These are phyloP conservation scores for Macrophomina phaseolina DNA, from an alignment of 2,329 filamentous ascomycete species.

Conservation along the genomic window DNA sequence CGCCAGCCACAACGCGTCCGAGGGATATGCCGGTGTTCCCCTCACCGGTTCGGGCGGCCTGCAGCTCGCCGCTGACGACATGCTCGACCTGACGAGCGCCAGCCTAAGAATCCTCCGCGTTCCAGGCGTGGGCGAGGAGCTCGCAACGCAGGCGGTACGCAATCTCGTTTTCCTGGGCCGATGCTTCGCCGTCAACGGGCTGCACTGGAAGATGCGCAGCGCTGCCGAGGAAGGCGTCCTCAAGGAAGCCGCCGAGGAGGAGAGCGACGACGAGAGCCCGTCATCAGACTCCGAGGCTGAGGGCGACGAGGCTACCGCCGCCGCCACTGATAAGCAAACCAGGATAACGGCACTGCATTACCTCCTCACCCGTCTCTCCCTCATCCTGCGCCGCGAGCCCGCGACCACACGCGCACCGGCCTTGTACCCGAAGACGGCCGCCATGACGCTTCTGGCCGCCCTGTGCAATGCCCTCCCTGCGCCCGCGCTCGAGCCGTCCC, in stretches of 20 bases:
- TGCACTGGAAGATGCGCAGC: conserved; percentile 52
- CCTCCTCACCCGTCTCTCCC: conserved; percentile 78
- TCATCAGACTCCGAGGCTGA: conserved; percentile 41
- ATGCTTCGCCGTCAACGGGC: conserved; percentile 64
- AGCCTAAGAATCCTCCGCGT: conserved; percentile 66
- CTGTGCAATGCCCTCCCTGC: conserved; percentile 67
- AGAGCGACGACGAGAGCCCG: conserved; percentile 49
- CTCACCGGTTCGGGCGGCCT: conserved; percentile 75
- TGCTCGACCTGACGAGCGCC: conserved; percentile 64
- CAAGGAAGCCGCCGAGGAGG: conserved; percentile 53
- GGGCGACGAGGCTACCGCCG: conserved; percentile 36
- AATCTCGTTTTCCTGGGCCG: conserved; percentile 83
- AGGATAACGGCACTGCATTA: conserved; percentile 67
- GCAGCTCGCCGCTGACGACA: conserved; percentile 66
- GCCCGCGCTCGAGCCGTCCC: conserved; percentile 64
- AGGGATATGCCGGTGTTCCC: conserved; percentile 61
- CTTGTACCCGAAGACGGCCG: conserved; percentile 75
- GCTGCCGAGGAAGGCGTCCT: conserved; percentile 51
- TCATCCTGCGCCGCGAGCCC: conserved; percentile 76
- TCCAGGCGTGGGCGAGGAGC: conserved; percentile 69
- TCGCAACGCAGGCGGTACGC: conserved; percentile 80
- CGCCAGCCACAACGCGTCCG: conserved; percentile 65
- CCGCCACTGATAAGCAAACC: conserved; percentile 17
- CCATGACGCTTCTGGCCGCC: conserved; percentile 75
- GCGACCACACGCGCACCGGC: conserved; percentile 65